Evolutionary conservation across 2,329 filamentous ascomycete species (phyloP).

Genomic region (Alternaria brassicicola): DNA sequence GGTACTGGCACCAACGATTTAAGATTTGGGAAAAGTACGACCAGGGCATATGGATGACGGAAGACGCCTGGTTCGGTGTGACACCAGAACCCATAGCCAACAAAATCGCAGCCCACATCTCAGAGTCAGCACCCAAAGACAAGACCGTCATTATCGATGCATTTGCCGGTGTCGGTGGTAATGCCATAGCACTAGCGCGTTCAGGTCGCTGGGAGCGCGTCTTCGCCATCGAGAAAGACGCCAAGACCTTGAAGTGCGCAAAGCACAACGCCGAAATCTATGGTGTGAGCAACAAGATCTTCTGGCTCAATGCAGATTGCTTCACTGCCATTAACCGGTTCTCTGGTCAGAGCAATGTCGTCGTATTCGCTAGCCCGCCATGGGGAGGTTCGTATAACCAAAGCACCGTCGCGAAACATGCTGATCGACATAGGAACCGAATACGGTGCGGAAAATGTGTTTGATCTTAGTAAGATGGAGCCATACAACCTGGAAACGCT

Average conservation of each 20-base stretch:
- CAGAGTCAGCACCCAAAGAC: constrained; percentile 57
- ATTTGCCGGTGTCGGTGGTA: constrained; percentile 91
- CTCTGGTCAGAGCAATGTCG: constrained; percentile 58
- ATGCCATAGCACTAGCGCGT: constrained; percentile 90
- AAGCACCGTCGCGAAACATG: background rate
- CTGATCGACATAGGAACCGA: constrained; percentile 58
- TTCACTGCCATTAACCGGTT: constrained; percentile 71
- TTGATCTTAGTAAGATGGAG: constrained; percentile 84
- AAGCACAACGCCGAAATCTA: constrained; percentile 91
- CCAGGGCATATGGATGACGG: constrained; percentile 85
- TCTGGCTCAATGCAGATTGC: constrained; percentile 86
- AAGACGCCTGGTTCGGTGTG: constrained; percentile 95
- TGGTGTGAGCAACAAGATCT: constrained; percentile 77
- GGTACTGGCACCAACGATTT: constrained; percentile 90
- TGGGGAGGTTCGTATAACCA: constrained; percentile 67
- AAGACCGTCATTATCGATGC: constrained; percentile 79
- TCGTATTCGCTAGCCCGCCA: constrained; percentile 74
- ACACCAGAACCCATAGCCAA: constrained; percentile 80
- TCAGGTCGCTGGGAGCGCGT: constrained; percentile 80
- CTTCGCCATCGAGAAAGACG: constrained; percentile 86
- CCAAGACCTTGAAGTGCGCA: constrained; percentile 81
- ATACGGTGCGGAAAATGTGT: constrained; percentile 71
- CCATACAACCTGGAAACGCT: constrained; percentile 70
- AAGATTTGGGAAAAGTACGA: constrained; percentile 88
- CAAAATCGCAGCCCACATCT: constrained; percentile 76